Conservation (phyloP, 2,329 filamentous ascomycete species). For the Pezicula neosporulosa region DNA sequence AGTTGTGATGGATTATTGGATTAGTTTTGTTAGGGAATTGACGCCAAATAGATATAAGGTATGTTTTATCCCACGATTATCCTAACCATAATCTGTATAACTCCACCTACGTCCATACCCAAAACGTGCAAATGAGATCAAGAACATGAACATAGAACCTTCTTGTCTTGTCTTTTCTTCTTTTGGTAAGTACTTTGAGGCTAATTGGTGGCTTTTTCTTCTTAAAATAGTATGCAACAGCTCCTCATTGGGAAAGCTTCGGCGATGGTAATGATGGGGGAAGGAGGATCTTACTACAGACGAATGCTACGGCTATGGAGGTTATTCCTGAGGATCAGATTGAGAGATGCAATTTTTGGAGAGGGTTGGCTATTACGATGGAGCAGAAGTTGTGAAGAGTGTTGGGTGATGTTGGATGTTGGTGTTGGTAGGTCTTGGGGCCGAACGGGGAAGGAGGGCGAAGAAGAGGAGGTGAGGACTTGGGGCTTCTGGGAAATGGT, state of each 20-base stretch:
- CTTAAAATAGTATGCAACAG: conserved; percentile 3
- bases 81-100: too few species aligned
- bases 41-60: conserved; percentile 34
- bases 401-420: background rate
- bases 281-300: conserved; percentile 22
- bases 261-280: conserved; percentile 12
- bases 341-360: conserved; percentile 25
- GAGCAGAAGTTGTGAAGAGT: conserved; percentile 8
- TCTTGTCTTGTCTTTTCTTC: too few species aligned
- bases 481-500: too few species aligned
- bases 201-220: too few species aligned
- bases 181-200: too few species aligned
- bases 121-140: too few species aligned
- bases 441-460: too few species aligned
- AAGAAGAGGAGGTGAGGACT: too few species aligned
- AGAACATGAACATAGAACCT: too few species aligned
- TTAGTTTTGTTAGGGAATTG: conserved; percentile 37
- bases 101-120: too few species aligned
- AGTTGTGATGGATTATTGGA: conserved; percentile 37
- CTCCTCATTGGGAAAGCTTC: conserved; percentile 27
- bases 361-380: conserved; percentile 14
- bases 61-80: too few species aligned
- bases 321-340: conserved; percentile 15
- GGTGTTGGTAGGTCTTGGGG: too few species aligned
- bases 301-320: conserved; percentile 25